Percentiles rank a stretch among this genome's conserved stretches.
Evolutionary conservation across 2,329 filamentous ascomycete species (phyloP).

Genomic region (Beauveria medogensis): DNA sequence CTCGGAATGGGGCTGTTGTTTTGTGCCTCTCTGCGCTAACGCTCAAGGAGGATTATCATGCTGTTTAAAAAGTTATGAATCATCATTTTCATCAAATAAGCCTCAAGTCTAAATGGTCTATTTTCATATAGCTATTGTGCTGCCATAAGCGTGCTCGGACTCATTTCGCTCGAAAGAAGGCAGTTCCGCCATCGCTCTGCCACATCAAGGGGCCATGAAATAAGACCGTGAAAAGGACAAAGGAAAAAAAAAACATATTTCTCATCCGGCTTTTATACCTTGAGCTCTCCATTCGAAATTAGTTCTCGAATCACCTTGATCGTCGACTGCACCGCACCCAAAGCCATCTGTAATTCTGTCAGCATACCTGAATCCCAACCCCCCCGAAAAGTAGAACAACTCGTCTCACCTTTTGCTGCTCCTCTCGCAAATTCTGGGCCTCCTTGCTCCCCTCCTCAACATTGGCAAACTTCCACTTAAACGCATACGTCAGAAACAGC

Average conservation of each 20-base stretch:
- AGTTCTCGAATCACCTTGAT: slow-evolving; percentile 19
- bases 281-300: slow-evolving; percentile 15
- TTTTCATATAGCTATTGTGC: too few relatives aligned
- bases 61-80: too few relatives aligned
- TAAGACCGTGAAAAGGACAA: neutral
- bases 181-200: neutral
- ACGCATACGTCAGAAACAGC: slow-evolving; percentile 26
- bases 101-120: too few relatives aligned
- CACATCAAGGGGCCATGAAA: neutral
- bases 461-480: slow-evolving; percentile 21
- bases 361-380: neutral
- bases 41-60: too few relatives aligned
- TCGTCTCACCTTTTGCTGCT: slow-evolving; percentile 18
- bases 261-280: neutral
- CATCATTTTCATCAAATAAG: too few relatives aligned
- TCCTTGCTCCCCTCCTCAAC: slow-evolving; percentile 17
- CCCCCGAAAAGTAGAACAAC: neutral
- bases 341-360: slow-evolving; percentile 17
- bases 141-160: neutral
- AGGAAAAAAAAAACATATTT: neutral
- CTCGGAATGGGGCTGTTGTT: neutral
- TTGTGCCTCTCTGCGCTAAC: neutral
- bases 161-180: neutral
- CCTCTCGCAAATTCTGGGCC: slow-evolving; percentile 14
- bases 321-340: slow-evolving; percentile 20